Evolutionary conservation across 768 basidiomycete species (phyloP), one percentile per base, ranked within the genome.

Genomic region (Pleurotus pulmonarius): DNA sequence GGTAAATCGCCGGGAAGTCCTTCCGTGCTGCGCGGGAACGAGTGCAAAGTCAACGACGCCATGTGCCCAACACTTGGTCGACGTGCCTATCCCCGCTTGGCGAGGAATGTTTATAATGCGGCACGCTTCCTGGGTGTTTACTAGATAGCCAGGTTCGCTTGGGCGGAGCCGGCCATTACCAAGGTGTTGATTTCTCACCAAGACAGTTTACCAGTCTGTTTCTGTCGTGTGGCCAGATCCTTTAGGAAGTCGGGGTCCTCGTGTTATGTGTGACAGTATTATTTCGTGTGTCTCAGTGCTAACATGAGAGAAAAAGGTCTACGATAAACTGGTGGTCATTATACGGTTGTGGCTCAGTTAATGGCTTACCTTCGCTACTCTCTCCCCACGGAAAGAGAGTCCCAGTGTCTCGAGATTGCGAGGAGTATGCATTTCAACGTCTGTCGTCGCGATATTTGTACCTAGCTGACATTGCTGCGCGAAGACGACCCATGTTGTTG

Each of bases 351-450:
- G n/a, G n/a, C n/a, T n/a, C n/a, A n/a, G n/a, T n/a, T n/a, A n/a
- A n/a, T 29, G 29, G 29, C 76, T 56, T 57, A 92, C 95, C 79
- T 98, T 98, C 25, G 96, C 97, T 46, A 97, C 90, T 45, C 94
- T 87, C 69, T 98, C 97, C 26, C 93, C 90, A 8, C 93, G 84
- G 77, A 99, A 97, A 18, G 92, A 94, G 54, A 99, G 78, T 53
- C 89, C 78, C 43, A 99, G 77, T 7, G 88, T 90, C 68, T 99
- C 97, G 40, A 94, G 77, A 70, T 99, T 99, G 58, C 91, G 83
- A 12, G 97, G 97, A 4, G 92, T 94, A 69, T 98, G 93, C 12
- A 99, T 93, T 69, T 98, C 97, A 64, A 98, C 89, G 62, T 98
- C 96, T 67, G n/a, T 98, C 94, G 60, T 96, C 92, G 22, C 88